Percentiles rank a stretch among this genome's conserved stretches.
phyloP scores from a whole-genome alignment of 1,139 yeast genomes.

The Sugiyamaella pinicola region DNA sequence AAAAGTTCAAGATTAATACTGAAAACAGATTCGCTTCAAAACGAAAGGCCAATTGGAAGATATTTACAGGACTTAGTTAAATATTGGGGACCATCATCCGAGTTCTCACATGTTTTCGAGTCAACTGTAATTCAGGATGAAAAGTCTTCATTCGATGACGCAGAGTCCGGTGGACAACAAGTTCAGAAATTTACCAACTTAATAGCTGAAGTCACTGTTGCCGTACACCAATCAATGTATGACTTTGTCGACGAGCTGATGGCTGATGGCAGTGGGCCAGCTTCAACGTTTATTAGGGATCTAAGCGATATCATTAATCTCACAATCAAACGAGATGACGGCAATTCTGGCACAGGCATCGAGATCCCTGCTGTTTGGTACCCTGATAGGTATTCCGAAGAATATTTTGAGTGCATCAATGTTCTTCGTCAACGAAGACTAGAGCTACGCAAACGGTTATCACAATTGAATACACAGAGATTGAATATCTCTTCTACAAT shows the following conservation, averaged over 20 bases:
- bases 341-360: conserved; percentile 42
- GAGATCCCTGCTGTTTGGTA: conserved; percentile 45
- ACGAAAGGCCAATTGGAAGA: conserved; percentile 31
- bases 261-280: conserved; percentile 24
- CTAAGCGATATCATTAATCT: conserved; percentile 48
- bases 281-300: conserved; percentile 10
- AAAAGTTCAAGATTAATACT: conserved; percentile 35
- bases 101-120: conserved; percentile 26
- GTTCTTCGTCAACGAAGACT: conserved; percentile 35
- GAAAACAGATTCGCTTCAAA: conserved; percentile 25
- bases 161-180: neutral
- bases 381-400: conserved; percentile 50
- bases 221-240: conserved; percentile 31
- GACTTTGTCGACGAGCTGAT: conserved; percentile 37
- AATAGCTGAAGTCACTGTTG: conserved; percentile 34
- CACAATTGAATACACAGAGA: conserved; percentile 26
- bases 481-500: conserved; percentile 28
- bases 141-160: conserved; percentile 26
- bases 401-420: conserved; percentile 34
- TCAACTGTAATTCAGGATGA: conserved; percentile 22
- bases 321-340: conserved; percentile 44
- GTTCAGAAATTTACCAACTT: conserved; percentile 29
- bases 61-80: conserved; percentile 27
- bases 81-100: conserved; percentile 27
- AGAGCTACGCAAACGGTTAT: conserved; percentile 13